Conservation (phyloP, 2,329 filamentous ascomycete genomes). For the Penicillium janthinellum region DNA sequence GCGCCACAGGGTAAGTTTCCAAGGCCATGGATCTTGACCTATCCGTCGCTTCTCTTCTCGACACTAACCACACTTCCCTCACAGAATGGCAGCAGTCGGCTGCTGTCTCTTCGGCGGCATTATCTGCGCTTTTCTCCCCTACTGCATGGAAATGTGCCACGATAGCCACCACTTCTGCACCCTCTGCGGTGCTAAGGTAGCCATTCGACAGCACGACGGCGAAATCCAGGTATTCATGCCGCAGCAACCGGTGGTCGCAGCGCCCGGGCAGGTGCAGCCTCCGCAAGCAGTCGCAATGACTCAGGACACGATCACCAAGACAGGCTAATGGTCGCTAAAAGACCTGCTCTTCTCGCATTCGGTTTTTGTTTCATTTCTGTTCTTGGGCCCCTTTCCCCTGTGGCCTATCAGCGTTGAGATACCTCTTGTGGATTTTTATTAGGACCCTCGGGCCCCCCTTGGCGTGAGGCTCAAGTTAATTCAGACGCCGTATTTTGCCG, state of each 20-base stretch:
- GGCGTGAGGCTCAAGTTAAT: not conserved
- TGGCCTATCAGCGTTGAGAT: slow-evolving; percentile 1
- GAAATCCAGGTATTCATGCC: slow-evolving; percentile 7
- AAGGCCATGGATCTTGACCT: not conserved
- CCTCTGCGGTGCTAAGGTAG: slow-evolving; percentile 11
- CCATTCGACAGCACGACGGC: slow-evolving; percentile 11
- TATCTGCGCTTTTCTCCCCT: slow-evolving; percentile 18
- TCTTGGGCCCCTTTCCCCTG: not conserved
- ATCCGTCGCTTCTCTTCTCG: not conserved
- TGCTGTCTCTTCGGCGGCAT: slow-evolving; percentile 22
- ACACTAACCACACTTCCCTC: slow-evolving; percentile 1
- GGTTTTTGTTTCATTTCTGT: not conserved
- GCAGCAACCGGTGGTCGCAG: slow-evolving; percentile 6
- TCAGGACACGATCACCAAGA: slow-evolving; percentile 9
- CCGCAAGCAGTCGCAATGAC: slow-evolving; percentile 10
- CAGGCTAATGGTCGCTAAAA: not conserved
- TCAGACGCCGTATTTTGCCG: not conserved
- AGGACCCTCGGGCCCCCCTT: not conserved
- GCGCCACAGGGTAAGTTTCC: slow-evolving; percentile 14
- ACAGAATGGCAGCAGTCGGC: slow-evolving; percentile 14
- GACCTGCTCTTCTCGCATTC: not conserved
- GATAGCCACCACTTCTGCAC: slow-evolving; percentile 20
- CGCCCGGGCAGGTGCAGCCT: slow-evolving; percentile 8
- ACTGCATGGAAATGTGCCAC: slow-evolving; percentile 22
- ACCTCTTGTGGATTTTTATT: not conserved